Conservation (phyloP, 1,139 yeast species). For the Hemisphaericaspora lyxosophila region DNA sequence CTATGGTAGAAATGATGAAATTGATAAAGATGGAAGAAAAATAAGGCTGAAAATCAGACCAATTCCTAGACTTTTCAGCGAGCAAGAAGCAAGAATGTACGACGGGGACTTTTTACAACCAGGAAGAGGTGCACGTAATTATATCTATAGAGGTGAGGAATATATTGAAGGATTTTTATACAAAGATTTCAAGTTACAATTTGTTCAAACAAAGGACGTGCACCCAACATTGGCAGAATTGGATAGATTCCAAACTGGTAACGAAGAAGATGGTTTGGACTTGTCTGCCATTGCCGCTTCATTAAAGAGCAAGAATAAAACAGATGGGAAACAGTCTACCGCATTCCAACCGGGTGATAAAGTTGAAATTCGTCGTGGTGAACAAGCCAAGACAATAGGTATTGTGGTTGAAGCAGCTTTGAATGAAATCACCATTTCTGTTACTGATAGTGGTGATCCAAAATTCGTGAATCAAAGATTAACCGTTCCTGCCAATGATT, state of each 20-base stretch:
- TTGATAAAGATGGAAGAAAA: conserved; percentile 56
- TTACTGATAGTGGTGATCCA: conserved; percentile 52
- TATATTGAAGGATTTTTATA: conserved; percentile 83
- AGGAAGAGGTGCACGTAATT: conserved; percentile 74
- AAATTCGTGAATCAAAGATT: conserved; percentile 48
- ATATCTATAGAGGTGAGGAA: conserved; percentile 80
- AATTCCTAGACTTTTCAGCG: conserved; percentile 80
- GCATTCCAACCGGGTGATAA: conserved; percentile 92
- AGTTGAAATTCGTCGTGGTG: conserved; percentile 90
- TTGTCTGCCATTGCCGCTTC: conserved; percentile 82
- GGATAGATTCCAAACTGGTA: conserved; percentile 73
- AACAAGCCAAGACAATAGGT: conserved; percentile 88
- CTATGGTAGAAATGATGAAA: conserved; percentile 70
- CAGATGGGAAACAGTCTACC: conserved; percentile 29
- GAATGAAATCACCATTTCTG: conserved; percentile 62
- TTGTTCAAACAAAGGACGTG: conserved; percentile 78
- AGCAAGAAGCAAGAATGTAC: conserved; percentile 59
- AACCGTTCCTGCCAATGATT: conserved; percentile 72
- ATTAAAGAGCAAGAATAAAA: conserved; percentile 55
- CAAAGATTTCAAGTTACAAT: conserved; percentile 84
- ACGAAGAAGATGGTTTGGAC: conserved; percentile 73
- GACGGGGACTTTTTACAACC: conserved; percentile 62
- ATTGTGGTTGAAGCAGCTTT: conserved; percentile 66
- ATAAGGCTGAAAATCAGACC: conserved; percentile 66
- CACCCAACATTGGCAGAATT: conserved; percentile 88